Percentiles rank a stretch among this genome's conserved stretches.
Conservation (phyloP, 192 early-diverging fungal genomes). For the Gaertneriomyces semiglobifer region DNA sequence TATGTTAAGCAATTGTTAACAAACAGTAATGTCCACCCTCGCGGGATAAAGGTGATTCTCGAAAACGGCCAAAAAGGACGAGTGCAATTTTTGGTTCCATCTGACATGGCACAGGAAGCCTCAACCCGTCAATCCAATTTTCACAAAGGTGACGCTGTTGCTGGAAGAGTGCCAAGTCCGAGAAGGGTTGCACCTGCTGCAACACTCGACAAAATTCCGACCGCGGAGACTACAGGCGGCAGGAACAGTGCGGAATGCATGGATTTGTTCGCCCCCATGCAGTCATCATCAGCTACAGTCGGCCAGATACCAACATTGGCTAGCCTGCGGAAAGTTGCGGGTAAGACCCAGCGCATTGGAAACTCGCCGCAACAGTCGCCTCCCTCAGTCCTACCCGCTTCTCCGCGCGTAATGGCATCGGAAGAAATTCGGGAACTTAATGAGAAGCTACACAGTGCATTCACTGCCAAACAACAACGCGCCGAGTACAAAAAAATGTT, state of each 20-base stretch:
- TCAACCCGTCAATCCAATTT: not conserved
- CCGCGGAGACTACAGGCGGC: not conserved
- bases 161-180: conserved; percentile 1
- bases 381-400: too few species aligned
- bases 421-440: not conserved
- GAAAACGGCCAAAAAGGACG: conserved; percentile 40
- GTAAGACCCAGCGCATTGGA: not conserved
- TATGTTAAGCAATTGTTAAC: conserved; percentile 39
- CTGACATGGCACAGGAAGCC: not conserved
- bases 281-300: not conserved
- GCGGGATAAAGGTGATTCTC: conserved; percentile 44
- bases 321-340: not conserved
- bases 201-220: not conserved
- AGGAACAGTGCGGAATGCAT: not conserved
- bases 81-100: conserved; percentile 29
- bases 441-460: conserved; percentile 4
- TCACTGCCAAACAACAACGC: conserved; percentile 4
- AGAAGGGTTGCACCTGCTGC: not conserved
- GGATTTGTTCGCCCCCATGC: not conserved
- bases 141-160: not conserved
- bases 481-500: conserved; percentile 28
- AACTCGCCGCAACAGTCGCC: not conserved
- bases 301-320: not conserved
- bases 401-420: not conserved
- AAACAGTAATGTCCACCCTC: conserved; percentile 31